Percentiles rank a stretch among this genome's conserved stretches.
phyloP scores from a whole-genome alignment of 495 filamentous ascomycete species.

The Tirmania nivea region DNA sequence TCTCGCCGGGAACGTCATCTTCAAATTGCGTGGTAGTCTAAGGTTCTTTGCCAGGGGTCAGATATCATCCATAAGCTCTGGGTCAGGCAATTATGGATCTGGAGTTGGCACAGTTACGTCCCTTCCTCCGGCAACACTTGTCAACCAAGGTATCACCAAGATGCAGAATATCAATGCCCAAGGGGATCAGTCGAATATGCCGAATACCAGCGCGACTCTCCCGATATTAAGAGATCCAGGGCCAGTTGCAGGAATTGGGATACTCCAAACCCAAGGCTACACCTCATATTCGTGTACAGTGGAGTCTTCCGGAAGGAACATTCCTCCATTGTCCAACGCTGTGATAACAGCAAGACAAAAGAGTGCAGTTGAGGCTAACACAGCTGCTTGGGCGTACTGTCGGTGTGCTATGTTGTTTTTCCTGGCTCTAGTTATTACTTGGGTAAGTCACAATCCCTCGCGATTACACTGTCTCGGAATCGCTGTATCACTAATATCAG shows the following conservation, averaged over 20 bases:
- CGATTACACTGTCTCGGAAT: neutral
- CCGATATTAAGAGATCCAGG: neutral
- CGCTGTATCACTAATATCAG: slow-evolving; percentile 1
- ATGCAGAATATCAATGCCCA: neutral
- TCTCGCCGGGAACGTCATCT: slow-evolving; percentile 50
- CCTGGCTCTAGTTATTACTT: slow-evolving; percentile 56
- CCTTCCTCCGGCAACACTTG: neutral
- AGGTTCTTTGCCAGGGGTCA: slow-evolving; percentile 23
- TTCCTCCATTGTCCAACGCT: neutral
- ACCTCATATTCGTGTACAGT: neutral
- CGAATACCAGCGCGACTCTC: neutral
- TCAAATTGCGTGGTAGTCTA: slow-evolving; percentile 33
- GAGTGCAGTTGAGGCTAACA: slow-evolving; percentile 29
- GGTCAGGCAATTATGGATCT: slow-evolving; percentile 17
- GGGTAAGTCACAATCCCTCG: slow-evolving; percentile 27
- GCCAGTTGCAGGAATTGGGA: neutral
- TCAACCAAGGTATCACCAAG: slow-evolving; percentile 7
- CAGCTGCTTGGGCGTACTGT: slow-evolving; percentile 54
- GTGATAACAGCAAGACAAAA: neutral
- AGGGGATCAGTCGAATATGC: no score
- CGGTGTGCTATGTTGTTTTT: slow-evolving; percentile 80
- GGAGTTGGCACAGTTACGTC: neutral
- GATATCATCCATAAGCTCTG: slow-evolving; percentile 24
- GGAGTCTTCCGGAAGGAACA: neutral
- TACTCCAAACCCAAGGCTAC: neutral